Evolutionary conservation across 768 basidiomycete species (phyloP).

Genomic region (Boletus sp.): DNA sequence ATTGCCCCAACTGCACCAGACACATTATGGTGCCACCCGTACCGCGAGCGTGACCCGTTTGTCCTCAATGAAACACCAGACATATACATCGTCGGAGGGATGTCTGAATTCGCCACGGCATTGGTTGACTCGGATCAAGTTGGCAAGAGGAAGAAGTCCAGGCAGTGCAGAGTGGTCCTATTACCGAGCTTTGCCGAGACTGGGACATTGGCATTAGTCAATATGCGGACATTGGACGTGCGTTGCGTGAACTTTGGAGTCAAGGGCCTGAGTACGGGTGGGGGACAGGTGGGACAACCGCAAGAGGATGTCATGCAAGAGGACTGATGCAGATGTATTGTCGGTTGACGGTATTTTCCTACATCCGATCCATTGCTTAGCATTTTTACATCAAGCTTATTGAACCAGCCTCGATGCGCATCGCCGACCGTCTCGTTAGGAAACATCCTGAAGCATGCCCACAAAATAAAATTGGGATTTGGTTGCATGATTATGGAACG

Average conservation of each 20-base stretch:
- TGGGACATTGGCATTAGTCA: slow-evolving; percentile 76
- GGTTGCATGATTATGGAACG: no score
- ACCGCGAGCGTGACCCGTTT: slow-evolving; percentile 85
- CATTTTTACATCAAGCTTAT: no score
- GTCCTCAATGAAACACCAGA: slow-evolving; percentile 83
- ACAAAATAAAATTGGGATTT: no score
- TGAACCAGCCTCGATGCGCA: no score
- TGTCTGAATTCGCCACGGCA: slow-evolving; percentile 77
- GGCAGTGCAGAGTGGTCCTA: slow-evolving; percentile 69
- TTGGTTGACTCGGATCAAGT: slow-evolving; percentile 47
- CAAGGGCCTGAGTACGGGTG: slow-evolving; percentile 31
- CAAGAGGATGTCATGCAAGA: slow-evolving; percentile 25
- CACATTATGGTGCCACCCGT: slow-evolving; percentile 98
- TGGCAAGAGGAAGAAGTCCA: slow-evolving; percentile 25
- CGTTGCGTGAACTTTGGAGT: slow-evolving; percentile 59
- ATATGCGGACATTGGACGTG: slow-evolving; percentile 73
- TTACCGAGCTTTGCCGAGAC: slow-evolving; percentile 80
- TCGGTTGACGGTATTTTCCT: background rate
- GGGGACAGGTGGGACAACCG: slow-evolving; percentile 5
- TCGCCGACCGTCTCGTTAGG: no score
- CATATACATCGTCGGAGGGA: slow-evolving; percentile 90
- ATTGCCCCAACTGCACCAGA: slow-evolving; percentile 99
- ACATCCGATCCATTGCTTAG: no score
- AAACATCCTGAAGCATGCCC: no score
- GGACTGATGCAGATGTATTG: slow-evolving; percentile 13